Conservation (phyloP, 148 eudicot species). For the Persicaria tinctoria region DNA sequence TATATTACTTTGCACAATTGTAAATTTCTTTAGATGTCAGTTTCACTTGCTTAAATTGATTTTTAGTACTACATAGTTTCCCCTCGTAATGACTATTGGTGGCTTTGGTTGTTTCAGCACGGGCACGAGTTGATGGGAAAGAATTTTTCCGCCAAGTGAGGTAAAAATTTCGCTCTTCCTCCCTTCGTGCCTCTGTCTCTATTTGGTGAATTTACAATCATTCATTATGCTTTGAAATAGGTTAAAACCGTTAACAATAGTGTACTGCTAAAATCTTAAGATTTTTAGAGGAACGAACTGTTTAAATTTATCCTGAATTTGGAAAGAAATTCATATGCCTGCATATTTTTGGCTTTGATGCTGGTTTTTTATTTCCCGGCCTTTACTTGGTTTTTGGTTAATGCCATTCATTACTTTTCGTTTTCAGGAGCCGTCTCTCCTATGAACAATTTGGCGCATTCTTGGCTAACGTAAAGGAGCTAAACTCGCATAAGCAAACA, state of each 20-base stretch:
- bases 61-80: background rate
- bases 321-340: background rate
- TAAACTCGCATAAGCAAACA: conserved; percentile 85
- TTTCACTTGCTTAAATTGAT: background rate
- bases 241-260: no score
- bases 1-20: background rate
- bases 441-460: conserved; percentile 92
- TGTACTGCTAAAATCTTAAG: no score
- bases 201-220: background rate
- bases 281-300: background rate
- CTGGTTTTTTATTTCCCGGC: background rate
- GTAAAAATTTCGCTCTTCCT: conserved; percentile 20
- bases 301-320: background rate
- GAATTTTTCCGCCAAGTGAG: conserved; percentile 99
- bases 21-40: background rate
- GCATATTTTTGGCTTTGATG: background rate
- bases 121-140: conserved; percentile 92
- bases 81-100: background rate
- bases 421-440: conserved; percentile 73
- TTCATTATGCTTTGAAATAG: no score
- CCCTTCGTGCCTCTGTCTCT: background rate
- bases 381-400: background rate
- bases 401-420: background rate
- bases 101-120: conserved; percentile 37
- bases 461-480: conserved; percentile 89